Evolutionary conservation across 2,329 filamentous ascomycete genomes (phyloP).

Genomic region (Botryosphaeria dothidea): DNA sequence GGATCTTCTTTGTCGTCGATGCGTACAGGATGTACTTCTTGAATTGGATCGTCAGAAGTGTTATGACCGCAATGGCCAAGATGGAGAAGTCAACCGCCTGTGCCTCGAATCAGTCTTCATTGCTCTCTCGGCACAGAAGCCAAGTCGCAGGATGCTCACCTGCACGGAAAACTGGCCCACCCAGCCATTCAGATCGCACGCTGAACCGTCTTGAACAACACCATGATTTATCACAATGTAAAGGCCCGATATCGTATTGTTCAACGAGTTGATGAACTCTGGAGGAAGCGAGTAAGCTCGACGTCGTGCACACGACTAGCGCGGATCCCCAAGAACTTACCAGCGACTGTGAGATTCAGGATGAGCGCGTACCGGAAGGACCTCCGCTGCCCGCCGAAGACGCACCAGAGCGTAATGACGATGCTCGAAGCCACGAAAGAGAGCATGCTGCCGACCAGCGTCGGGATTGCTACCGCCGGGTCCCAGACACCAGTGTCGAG

Average conservation of each 20-base stretch:
- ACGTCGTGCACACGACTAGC: not conserved
- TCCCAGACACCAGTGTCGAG: slow-evolving; percentile 6
- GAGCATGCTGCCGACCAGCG: slow-evolving; percentile 27
- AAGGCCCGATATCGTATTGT: slow-evolving; percentile 46
- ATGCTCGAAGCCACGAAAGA: slow-evolving; percentile 24
- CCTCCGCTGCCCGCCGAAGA: slow-evolving; percentile 24
- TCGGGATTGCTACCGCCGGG: slow-evolving; percentile 22
- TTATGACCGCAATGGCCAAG: slow-evolving; percentile 47
- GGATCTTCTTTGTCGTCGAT: slow-evolving; percentile 29
- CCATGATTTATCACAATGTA: slow-evolving; percentile 33
- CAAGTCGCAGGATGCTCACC: no score
- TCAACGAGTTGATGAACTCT: slow-evolving; percentile 46
- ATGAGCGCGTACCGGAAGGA: slow-evolving; percentile 29
- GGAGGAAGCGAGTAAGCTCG: slow-evolving; percentile 19
- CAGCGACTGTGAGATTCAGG: slow-evolving; percentile 29
- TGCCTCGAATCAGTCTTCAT: not conserved
- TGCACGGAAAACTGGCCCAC: slow-evolving; percentile 50
- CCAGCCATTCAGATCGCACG: slow-evolving; percentile 47
- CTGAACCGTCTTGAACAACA: slow-evolving; percentile 30
- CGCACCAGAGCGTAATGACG: slow-evolving; percentile 25
- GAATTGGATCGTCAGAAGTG: slow-evolving; percentile 43
- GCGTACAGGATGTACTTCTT: slow-evolving; percentile 36
- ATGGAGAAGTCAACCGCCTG: slow-evolving; percentile 42
- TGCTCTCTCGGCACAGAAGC: not conserved
- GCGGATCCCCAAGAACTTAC: slow-evolving; percentile 12